A percentile compares a stretch with the other conserved stretches of the same genome.
Evolutionary conservation across 331 rosid genomes (phyloP).

Genomic region (Pyracantha coccinea): DNA sequence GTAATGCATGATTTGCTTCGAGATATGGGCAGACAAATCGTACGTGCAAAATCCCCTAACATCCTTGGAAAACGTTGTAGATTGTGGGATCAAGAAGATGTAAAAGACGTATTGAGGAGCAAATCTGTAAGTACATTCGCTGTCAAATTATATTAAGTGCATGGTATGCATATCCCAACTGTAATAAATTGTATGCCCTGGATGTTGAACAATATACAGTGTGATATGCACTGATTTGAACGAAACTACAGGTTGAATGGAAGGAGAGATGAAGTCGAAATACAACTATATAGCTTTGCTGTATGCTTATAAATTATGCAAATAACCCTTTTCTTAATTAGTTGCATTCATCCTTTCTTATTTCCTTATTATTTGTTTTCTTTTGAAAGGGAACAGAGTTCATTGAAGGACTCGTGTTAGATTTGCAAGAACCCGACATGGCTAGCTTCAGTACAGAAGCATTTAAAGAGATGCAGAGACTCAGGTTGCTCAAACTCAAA

Average conservation of each 20-base stretch:
- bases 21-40: slow-evolving; percentile 29
- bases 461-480: slow-evolving; percentile 4
- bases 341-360: not conserved
- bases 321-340: not conserved
- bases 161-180: not conserved
- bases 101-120: not conserved
- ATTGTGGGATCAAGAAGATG: slow-evolving; percentile 4
- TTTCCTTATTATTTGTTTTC: not conserved
- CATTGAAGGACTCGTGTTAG: slow-evolving; percentile 7
- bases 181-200: not conserved
- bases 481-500: slow-evolving; percentile 1
- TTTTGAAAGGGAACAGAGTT: not conserved
- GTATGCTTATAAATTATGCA: not conserved
- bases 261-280: too few relatives aligned
- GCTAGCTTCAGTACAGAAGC: not conserved
- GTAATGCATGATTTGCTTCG: slow-evolving; percentile 29
- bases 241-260: too few relatives aligned
- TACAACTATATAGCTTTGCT: not conserved
- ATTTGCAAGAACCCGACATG: not conserved
- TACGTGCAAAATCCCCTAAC: slow-evolving; percentile 2
- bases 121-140: not conserved
- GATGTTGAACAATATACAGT: not conserved
- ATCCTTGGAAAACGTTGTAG: slow-evolving; percentile 8
- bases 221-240: too few relatives aligned
- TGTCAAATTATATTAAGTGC: not conserved